Conservation (phyloP, 495 filamentous ascomycete species). For the Choiromyces venosus region DNA sequence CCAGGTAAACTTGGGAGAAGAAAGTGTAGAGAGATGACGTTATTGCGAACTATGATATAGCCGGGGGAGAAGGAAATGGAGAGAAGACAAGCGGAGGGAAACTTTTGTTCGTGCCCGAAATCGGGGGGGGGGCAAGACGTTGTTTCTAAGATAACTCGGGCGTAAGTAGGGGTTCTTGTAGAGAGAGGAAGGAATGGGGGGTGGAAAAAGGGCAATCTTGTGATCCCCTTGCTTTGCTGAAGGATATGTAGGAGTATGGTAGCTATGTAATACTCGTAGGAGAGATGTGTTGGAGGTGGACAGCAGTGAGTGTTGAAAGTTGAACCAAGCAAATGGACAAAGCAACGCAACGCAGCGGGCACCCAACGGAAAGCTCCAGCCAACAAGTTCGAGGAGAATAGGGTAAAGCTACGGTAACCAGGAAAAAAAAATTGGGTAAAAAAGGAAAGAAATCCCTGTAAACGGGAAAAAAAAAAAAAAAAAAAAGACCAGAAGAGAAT, state of each 20-base stretch:
- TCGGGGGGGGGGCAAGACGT: not conserved
- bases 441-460: not conserved
- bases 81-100: conserved; percentile 4
- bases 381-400: not conserved
- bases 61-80: conserved; percentile 10
- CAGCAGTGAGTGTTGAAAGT: not conserved
- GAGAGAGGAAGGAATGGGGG: conserved; percentile 16
- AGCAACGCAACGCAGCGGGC: not conserved
- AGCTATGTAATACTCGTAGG: not conserved
- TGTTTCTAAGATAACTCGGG: not conserved
- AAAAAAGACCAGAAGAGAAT: not conserved
- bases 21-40: conserved; percentile 32
- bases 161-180: not conserved
- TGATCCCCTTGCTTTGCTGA: conserved; percentile 20
- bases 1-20: conserved; percentile 33
- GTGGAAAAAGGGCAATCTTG: conserved; percentile 25
- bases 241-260: not conserved
- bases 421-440: not conserved
- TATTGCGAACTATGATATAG: conserved; percentile 36
- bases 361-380: not conserved
- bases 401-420: not conserved
- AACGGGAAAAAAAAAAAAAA: too few relatives aligned
- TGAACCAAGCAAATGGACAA: not conserved
- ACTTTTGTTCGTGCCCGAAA: not conserved
- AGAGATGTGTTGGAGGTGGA: not conserved